Evolutionary conservation across 768 basidiomycete genomes (phyloP).

Genomic region (Brasilioporus rufonigricans): DNA sequence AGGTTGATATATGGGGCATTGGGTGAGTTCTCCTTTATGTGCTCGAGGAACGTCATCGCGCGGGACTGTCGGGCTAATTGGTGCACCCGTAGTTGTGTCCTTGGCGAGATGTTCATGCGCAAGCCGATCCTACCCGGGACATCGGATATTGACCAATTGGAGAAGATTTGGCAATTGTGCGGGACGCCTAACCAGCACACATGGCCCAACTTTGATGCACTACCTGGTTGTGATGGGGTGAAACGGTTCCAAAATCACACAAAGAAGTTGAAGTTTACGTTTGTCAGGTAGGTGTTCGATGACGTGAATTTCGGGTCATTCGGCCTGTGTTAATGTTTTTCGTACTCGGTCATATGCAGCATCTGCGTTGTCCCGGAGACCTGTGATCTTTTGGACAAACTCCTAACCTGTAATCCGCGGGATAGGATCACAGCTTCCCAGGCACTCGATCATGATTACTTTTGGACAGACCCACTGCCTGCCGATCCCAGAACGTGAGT

Average conservation of each 20-base stretch:
- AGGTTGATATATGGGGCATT: constrained; percentile 97
- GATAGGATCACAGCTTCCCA: constrained; percentile 81
- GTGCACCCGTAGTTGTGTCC: constrained; percentile 63
- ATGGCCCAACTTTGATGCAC: constrained; percentile 73
- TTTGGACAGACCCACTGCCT: constrained; percentile 88
- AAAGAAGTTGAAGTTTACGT: constrained; percentile 55
- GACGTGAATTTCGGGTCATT: background rate
- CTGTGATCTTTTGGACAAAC: constrained; percentile 76
- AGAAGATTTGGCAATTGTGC: constrained; percentile 86
- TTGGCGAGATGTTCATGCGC: constrained; percentile 95
- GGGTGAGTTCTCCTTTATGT: constrained; percentile 53
- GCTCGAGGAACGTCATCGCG: background rate
- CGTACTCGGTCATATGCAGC: constrained; percentile 9
- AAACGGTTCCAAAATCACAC: constrained; percentile 56
- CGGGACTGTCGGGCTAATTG: constrained; percentile 1
- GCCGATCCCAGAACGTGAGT: constrained; percentile 79
- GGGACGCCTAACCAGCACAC: constrained; percentile 82
- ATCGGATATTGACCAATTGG: constrained; percentile 89
- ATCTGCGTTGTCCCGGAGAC: constrained; percentile 69
- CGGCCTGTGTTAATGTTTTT: constrained; percentile 3
- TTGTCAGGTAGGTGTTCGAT: constrained; percentile 52
- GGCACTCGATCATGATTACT: constrained; percentile 91
- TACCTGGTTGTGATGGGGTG: constrained; percentile 80
- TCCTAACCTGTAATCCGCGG: constrained; percentile 80
- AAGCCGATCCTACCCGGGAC: constrained; percentile 84